Base-by-base conservation (phyloP, 805 yeast genomes). In the Myxozyma mucilagina region DNA sequence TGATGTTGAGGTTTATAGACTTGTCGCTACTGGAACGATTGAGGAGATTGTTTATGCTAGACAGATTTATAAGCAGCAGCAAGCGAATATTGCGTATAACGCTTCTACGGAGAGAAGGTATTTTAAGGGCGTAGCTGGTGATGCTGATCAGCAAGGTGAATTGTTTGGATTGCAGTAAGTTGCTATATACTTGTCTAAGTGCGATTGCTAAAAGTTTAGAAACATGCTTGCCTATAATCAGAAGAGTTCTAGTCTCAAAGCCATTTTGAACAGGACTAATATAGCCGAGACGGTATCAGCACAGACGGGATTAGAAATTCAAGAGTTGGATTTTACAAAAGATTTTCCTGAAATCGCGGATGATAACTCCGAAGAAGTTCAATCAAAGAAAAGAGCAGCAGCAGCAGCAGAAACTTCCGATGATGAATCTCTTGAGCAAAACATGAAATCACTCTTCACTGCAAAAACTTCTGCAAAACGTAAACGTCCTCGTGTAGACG, bases 61-160 rank as follows among this genome's bases (percentile, higher is more conserved):
- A 6, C 66, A 63, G 51, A 56, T 63, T 9, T 63, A 63, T 35
- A 63, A 63, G 42, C 66, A 63, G 54, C 66, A 63, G 38, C 63
- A 63, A 35, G 66, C 66, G 18, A 63, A 56, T 44, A 63, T 58
- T 24, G 66, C 57, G 20, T 63, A 63, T 48, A 55, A 44, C 8
- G 66, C 64, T 9, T 52, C 61, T 29, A 29, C 35, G 11, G 63
- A 63, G 42, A 42, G 66, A 29, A 42, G 66, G 16, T 63, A 59
- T 55, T 63, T 63, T 53, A 53, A 55, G 31, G 66, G 66, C 5
- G 61, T 63, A 7, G 47, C 44, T 42, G 60, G 64, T 13, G 62
- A 57, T 13, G 35, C 34, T 14, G 64, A 45, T 4, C 24, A 43
- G 43, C 31, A 49, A 16, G 66, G 66, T 2, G 64, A 59, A 24